Base-by-base conservation (phyloP, 2,329 filamentous ascomycete genomes). In the Pseudogymnoascus sp. region DNA sequence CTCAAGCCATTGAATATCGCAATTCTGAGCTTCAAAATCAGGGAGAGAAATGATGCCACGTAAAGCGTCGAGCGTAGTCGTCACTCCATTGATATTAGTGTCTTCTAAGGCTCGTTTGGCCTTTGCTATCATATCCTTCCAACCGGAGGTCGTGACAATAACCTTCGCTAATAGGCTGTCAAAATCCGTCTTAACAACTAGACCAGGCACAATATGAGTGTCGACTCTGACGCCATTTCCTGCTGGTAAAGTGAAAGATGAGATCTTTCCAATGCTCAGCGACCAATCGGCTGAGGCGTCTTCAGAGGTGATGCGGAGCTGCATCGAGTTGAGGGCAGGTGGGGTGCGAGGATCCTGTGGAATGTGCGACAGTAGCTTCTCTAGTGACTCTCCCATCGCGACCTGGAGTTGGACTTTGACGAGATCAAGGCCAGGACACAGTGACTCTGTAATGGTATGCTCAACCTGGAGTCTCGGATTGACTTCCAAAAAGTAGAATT, bases 181-280 rank as follows among this genome's bases (percentile, higher is more conserved):
- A 60, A 79, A 80, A 60, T 78, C 74, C 9, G 78, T 79, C 0
- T 77, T 77, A 0, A 80, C 72, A 4, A 83, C 70, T 0, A 77
- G 72, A 1, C 63, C 61, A 1, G 73, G 71, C 19, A 74, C 75
- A 3, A 79, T 70, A 9, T 76, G 73, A 0, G 76, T 78, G 62
- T 80, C 78, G 33, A 76, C 77, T 9, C 78, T 72, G 5, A 79
- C 74, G 0, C 84, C 84, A 64, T 84, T 81, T 2, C 85, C 84
- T 1, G 73, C 74, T 0, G 85, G 84, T 2, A 86, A 79, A 8
- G 75, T 72, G 52, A 84, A 82, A 0, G 77, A 75, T 0, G 75
- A 78, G n/a, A 87, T 79, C 63, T 84, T 85, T 36, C 85, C 85
- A 58, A 86, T 82, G 38, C 82, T 84, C 2, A 87, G 72, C 0